Conservation (phyloP, 2,329 filamentous ascomycete genomes). For the Exophiala mesophila region DNA sequence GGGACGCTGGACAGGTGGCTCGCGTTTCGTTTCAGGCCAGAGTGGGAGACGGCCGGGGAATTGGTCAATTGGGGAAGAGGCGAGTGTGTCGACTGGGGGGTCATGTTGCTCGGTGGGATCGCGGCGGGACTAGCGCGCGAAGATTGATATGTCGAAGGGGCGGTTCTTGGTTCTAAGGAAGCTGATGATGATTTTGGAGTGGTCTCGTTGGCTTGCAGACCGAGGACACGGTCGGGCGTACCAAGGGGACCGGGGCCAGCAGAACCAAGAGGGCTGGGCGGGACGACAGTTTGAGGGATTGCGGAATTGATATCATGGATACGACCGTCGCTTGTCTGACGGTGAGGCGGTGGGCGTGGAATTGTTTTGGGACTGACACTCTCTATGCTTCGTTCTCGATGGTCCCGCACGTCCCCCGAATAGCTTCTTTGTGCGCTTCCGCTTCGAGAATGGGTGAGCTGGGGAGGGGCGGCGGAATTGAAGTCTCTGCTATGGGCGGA, state of each 20-base stretch:
- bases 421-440: constrained; percentile 21
- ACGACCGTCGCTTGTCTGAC: constrained; percentile 14
- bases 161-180: constrained; percentile 14
- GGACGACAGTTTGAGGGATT: constrained; percentile 3
- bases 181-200: constrained; percentile 17
- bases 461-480: constrained; percentile 6
- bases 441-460: constrained; percentile 18
- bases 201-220: constrained; percentile 10
- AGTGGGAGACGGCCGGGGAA: constrained; percentile 8
- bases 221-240: constrained; percentile 14
- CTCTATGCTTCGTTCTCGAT: constrained; percentile 24
- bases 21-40: constrained; percentile 23
- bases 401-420: constrained; percentile 22
- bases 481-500: constrained; percentile 23
- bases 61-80: constrained; percentile 15
- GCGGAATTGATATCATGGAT: constrained; percentile 10
- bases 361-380: constrained; percentile 29
- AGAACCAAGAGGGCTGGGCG: not conserved
- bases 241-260: constrained; percentile 6
- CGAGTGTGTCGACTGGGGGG: constrained; percentile 18
- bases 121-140: constrained; percentile 15
- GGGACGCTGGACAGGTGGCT: constrained; percentile 22
- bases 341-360: constrained; percentile 21
- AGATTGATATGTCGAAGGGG: constrained; percentile 9
- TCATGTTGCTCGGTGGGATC: constrained; percentile 7